Conservation (phyloP, 495 filamentous ascomycete species). For the Penicillium coffeae region DNA sequence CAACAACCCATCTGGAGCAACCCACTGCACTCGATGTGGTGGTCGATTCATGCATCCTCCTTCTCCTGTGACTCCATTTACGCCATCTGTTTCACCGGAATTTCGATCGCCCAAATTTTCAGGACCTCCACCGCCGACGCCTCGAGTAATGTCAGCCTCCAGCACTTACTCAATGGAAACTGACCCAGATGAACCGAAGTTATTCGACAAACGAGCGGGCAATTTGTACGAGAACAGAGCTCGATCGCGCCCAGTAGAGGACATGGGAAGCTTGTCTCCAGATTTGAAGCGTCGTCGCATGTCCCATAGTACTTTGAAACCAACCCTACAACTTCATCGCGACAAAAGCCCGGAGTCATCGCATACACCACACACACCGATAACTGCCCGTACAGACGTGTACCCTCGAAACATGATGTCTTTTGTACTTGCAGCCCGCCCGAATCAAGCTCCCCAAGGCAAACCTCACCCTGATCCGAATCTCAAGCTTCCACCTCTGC, state of each 20-base stretch:
- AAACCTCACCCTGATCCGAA: constrained; percentile 35
- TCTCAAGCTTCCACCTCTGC: constrained; percentile 54
- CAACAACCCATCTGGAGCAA: constrained; percentile 37
- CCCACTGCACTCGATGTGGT: constrained; percentile 41
- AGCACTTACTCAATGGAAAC: constrained; percentile 22
- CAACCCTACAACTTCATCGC: constrained; percentile 20
- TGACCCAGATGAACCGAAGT: constrained; percentile 11
- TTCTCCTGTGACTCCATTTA: constrained; percentile 39
- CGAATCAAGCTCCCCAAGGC: constrained; percentile 19
- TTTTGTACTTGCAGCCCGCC: constrained; percentile 36
- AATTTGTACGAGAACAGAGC: constrained; percentile 18
- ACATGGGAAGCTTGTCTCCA: constrained; percentile 30
- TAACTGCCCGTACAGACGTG: constrained; percentile 30
- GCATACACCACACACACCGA: constrained; percentile 30
- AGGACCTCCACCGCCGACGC: constrained; percentile 11
- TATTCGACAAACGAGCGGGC: constrained; percentile 12
- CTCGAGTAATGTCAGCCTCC: constrained; percentile 12
- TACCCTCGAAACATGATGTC: constrained; percentile 29
- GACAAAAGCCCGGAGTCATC: constrained; percentile 35
- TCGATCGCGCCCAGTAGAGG: constrained; percentile 28
- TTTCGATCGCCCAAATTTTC: constrained; percentile 16
- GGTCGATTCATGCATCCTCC: constrained; percentile 47
- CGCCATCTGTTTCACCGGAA: constrained; percentile 14
- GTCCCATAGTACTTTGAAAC: constrained; percentile 22
- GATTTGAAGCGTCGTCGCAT: constrained; percentile 58